Percentiles rank a stretch among this genome's conserved stretches.
Conservation (phyloP, 2,329 filamentous ascomycete species). For the Geosmithia morbida region DNA sequence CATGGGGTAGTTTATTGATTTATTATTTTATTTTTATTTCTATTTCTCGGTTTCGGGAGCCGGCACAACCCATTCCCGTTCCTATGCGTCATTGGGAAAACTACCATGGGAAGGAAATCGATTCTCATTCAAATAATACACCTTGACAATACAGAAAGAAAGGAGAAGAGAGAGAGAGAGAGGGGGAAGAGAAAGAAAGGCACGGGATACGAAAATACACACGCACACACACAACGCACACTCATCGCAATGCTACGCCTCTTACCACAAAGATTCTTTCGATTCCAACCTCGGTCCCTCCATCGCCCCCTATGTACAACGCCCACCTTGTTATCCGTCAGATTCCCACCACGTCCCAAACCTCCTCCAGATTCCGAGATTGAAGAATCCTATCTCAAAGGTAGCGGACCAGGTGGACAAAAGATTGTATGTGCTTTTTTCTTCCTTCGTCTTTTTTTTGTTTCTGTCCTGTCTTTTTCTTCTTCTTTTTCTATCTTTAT, state of each 20-base stretch:
- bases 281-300: not conserved
- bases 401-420: slow-evolving; percentile 84
- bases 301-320: slow-evolving; percentile 13
- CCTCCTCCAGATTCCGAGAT: slow-evolving; percentile 66
- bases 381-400: slow-evolving; percentile 76
- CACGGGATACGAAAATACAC: no score
- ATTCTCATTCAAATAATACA: no score
- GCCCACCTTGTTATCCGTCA: slow-evolving; percentile 24
- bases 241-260: slow-evolving; percentile 1
- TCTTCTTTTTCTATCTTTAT: not conserved
- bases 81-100: no score
- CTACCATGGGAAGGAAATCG: no score
- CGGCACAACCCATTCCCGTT: no score
- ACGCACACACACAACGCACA: not conserved
- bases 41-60: no score
- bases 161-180: no score
- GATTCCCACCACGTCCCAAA: slow-evolving; percentile 64
- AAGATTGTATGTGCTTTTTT: slow-evolving; percentile 54
- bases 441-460: not conserved
- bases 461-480: not conserved
- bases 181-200: no score
- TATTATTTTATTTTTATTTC: no score
- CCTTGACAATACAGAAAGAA: no score
- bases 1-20: no score
- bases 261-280: not conserved